A percentile compares a stretch with the other conserved stretches of the same genome.
phyloP scores from a whole-genome alignment of 805 yeast species.

The Metschnikowia hibisci region DNA sequence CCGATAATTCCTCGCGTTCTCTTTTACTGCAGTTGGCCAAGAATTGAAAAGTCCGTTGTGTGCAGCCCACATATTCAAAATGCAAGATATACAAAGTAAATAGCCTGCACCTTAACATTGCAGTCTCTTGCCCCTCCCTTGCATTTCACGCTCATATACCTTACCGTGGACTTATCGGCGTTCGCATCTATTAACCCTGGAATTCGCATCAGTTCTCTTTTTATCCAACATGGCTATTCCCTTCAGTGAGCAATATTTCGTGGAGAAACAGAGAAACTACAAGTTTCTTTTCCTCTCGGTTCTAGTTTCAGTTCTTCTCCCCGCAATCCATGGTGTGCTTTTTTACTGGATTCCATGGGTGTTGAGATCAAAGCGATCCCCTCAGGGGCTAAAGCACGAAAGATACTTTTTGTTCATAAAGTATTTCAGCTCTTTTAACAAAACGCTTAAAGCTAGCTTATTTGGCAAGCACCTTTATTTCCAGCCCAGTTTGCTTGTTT shows the following conservation, averaged over 20 bases:
- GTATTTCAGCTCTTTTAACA: conserved; percentile 27
- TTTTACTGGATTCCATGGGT: conserved; percentile 41
- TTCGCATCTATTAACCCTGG: background rate
- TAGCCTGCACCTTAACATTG: background rate
- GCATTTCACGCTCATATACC: background rate
- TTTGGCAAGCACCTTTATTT: conserved; percentile 22
- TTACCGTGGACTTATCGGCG: conserved; percentile 1
- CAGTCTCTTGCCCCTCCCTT: background rate
- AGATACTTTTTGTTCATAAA: conserved; percentile 26
- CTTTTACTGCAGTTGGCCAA: background rate
- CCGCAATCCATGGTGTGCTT: conserved; percentile 38
- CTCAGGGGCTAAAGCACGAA: conserved; percentile 12
- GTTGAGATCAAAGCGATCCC: conserved; percentile 24
- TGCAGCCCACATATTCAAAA: background rate
- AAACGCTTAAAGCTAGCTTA: conserved; percentile 22
- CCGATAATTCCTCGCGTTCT: background rate
- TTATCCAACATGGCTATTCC: conserved; percentile 25
- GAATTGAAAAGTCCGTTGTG: conserved; percentile 1
- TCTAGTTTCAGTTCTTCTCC: conserved; percentile 21
- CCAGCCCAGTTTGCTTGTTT: conserved; percentile 40
- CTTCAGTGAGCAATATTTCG: conserved; percentile 34
- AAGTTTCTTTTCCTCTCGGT: conserved; percentile 36
- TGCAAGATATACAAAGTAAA: too few species aligned
- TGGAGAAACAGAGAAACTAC: conserved; percentile 35
- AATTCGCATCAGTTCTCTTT: background rate